These are phyloP conservation scores for Bigelowiella natans DNA, from an alignment of 78 protist genomes.

Conservation along the genomic window DNA sequence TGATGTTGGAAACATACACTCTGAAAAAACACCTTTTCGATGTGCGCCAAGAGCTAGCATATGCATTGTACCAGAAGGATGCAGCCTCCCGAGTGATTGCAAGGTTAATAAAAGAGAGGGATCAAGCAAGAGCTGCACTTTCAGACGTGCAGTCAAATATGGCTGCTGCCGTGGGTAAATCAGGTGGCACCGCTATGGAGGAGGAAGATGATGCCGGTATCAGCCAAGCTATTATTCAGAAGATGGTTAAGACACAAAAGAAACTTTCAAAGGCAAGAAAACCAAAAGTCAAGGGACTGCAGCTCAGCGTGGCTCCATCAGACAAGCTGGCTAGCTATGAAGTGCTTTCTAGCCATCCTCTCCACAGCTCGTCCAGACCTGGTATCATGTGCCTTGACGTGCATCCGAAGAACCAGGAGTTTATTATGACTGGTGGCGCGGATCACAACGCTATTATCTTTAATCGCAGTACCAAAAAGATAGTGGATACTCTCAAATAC, in stretches of 20 bases:
- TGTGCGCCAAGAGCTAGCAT: slow-evolving; percentile 76
- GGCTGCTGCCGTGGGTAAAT: not conserved
- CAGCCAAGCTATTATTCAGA: not conserved
- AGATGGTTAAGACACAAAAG: not conserved
- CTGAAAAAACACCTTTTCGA: slow-evolving; percentile 66
- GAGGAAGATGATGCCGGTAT: not conserved
- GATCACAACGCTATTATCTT: slow-evolving; percentile 34
- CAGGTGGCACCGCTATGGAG: not conserved
- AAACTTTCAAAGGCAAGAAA: slow-evolving; percentile 18
- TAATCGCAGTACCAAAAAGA: not conserved
- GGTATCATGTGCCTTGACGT: slow-evolving; percentile 9
- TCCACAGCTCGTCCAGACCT: not conserved
- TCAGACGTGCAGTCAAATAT: not conserved
- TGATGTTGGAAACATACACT: slow-evolving; percentile 72
- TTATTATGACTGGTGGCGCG: slow-evolving; percentile 34
- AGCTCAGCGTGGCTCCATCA: not conserved
- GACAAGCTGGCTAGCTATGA: not conserved
- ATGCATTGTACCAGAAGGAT: slow-evolving; percentile 91
- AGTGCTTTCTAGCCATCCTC: not conserved
- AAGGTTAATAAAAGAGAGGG: slow-evolving; percentile 79
- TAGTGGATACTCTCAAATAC: slow-evolving; percentile 19
- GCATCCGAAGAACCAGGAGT: slow-evolving; percentile 2
- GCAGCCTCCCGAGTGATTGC: slow-evolving; percentile 98
- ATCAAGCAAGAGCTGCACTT: slow-evolving; percentile 42
- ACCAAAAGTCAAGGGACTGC: not conserved